phyloP scores from a whole-genome alignment of 192 early-diverging fungal genomes.

The Radiomyces spectabilis region DNA sequence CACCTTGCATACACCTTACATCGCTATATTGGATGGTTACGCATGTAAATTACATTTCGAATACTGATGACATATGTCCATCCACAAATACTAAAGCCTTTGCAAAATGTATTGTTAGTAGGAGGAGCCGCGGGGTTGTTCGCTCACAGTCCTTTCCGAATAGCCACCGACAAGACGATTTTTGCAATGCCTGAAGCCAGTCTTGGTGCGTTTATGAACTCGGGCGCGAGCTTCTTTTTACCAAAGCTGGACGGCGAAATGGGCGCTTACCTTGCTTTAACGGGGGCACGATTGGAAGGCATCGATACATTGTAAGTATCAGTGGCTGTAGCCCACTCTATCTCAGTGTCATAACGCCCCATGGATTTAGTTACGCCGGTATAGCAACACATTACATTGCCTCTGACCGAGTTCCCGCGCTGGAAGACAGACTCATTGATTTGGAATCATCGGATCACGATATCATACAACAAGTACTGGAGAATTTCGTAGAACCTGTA shows the following conservation, averaged over 20 bases:
- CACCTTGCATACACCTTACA: slow-evolving; percentile 77
- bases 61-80: background rate
- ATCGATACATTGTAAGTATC: slow-evolving; percentile 70
- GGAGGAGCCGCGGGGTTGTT: slow-evolving; percentile 94
- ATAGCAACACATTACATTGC: slow-evolving; percentile 96
- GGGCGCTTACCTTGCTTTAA: slow-evolving; percentile 88
- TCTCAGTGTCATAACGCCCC: too few species aligned
- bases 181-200: slow-evolving; percentile 95
- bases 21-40: slow-evolving; percentile 81
- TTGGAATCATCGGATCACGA: slow-evolving; percentile 73
- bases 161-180: slow-evolving; percentile 90
- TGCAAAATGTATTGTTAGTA: slow-evolving; percentile 45
- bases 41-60: slow-evolving; percentile 39
- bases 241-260: slow-evolving; percentile 90
- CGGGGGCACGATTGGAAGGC: slow-evolving; percentile 71
- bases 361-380: slow-evolving; percentile 70
- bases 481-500: slow-evolving; percentile 76
- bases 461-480: slow-evolving; percentile 80
- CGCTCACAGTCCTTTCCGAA: slow-evolving; percentile 88
- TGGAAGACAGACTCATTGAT: slow-evolving; percentile 79
- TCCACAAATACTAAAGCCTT: background rate
- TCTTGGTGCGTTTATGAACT: slow-evolving; percentile 93
- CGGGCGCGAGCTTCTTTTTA: slow-evolving; percentile 90
- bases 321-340: background rate
- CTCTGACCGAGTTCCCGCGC: slow-evolving; percentile 64